Base-by-base conservation (phyloP, 495 filamentous ascomycete genomes). In the Aspergillus nidulans region DNA sequence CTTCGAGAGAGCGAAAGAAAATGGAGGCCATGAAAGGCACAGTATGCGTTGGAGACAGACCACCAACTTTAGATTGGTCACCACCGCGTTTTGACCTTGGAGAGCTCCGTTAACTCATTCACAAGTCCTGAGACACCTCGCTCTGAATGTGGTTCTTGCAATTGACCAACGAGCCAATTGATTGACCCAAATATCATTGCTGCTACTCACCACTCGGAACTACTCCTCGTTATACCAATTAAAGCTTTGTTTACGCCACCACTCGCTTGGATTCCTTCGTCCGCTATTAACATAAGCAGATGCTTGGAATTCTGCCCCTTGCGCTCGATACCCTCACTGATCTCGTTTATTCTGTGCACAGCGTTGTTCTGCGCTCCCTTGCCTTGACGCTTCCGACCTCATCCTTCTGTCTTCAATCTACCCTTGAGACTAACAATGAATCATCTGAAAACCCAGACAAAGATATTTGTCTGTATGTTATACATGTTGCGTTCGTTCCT, bases 11-110 rank as follows among this genome's bases (percentile, higher is more conserved):
- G 25, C 67, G 67, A 44, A 64, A 61, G 13, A 67, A 57, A 19
- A 62, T 69, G 43, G 72, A 71, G 28, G 60, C 58, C 10, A 61
- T 69, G 59, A 69, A 63, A 13, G 57, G 56, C 6, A 52, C 64
- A 24, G 63, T 74, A 1, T 74, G 62, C 28, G 65, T 73, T 18
- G 58, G 52, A 26, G 70, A 74, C 30, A 64, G 66, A 20, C 68
- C 74, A 8, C 74, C 74, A 18, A 68, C 60, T 38, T 58, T 77
- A 54, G 66, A 75, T 57, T 77, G 74, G 74, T 52, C 68, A 25
- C 74, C 74, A 12, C 74, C 74, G 13, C 67, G 73, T 43, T 56
- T 76, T 42, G 70, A 76, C 48, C 53, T 76, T 49, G 63, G 61
- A 34, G 63, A 72, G 41, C 57, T 75, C 28, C 64, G 62, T n/a